Conservation (phyloP, 1,284 basidiomycete genomes). For the Moniliophthora roreri region DNA sequence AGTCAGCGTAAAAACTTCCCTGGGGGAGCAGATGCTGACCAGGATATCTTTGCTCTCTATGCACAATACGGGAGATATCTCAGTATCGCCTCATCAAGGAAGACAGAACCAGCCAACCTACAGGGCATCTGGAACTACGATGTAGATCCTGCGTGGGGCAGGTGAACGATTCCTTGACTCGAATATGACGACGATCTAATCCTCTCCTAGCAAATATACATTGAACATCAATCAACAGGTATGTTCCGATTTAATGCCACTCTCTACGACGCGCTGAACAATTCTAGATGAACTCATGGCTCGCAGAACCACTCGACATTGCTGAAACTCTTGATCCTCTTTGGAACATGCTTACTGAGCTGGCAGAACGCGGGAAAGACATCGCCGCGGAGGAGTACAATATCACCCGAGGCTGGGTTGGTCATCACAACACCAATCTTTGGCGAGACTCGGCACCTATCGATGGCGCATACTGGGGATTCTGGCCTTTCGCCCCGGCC, state of each 20-base stretch:
- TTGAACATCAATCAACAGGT: conserved; percentile 19
- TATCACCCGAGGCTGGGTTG: conserved; percentile 14
- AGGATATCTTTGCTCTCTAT: conserved; percentile 15
- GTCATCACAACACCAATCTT: conserved; percentile 12
- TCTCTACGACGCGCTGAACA: neutral
- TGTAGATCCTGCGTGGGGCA: conserved; percentile 18
- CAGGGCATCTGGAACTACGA: conserved; percentile 22
- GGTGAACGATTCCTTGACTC: conserved; percentile 5
- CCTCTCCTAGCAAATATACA: conserved; percentile 14
- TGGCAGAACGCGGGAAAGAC: conserved; percentile 14
- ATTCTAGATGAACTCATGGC: conserved; percentile 17
- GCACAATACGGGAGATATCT: conserved; percentile 17
- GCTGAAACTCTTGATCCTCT: conserved; percentile 18
- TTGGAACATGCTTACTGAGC: conserved; percentile 14
- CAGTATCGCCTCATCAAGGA: conserved; percentile 15
- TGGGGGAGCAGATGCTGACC: conserved; percentile 15
- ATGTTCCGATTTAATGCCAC: neutral
- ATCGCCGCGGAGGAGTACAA: conserved; percentile 16
- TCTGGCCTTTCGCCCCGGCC: conserved; percentile 20
- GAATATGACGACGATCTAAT: too few species aligned
- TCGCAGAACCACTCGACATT: conserved; percentile 15
- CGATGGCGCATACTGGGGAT: conserved; percentile 21
- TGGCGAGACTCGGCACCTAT: conserved; percentile 15
- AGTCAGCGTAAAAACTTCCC: conserved; percentile 11
- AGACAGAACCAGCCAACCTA: conserved; percentile 15